Evolutionary conservation across 108 stramenopile species (phyloP).

Genomic region (Cyclotella baltica): DNA sequence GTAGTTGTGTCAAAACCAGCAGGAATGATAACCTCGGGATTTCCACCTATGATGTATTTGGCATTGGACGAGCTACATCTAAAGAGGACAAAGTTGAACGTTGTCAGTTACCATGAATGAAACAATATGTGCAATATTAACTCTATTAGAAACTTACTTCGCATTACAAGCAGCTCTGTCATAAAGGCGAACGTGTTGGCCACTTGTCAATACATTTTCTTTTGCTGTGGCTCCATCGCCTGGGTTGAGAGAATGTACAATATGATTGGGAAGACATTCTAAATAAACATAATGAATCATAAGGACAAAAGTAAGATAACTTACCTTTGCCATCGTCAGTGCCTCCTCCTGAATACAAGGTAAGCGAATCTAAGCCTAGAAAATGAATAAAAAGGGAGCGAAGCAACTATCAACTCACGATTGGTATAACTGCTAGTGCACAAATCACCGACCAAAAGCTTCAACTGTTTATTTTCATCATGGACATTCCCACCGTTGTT

Average conservation of each 20-base stretch:
- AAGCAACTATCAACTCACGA: conserved; percentile 20
- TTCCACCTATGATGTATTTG: conserved; percentile 24
- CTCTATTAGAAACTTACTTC: conserved; percentile 2
- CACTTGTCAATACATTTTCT: conserved; percentile 2
- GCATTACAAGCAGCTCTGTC: conserved; percentile 16
- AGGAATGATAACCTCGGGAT: conserved; percentile 31
- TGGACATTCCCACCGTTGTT: conserved; percentile 7
- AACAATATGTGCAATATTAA: too few species aligned
- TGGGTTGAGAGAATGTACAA: conserved; percentile 3
- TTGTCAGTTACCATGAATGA: too few species aligned
- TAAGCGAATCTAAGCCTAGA: too few species aligned
- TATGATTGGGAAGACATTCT: too few species aligned
- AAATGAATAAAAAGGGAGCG: conserved; percentile 8
- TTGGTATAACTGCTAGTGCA: conserved; percentile 27
- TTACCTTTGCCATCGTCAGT: too few species aligned
- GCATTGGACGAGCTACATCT: not conserved
- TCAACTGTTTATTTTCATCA: conserved; percentile 12
- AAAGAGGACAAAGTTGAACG: too few species aligned
- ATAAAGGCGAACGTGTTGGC: not conserved
- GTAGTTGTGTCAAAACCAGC: conserved; percentile 21
- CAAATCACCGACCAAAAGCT: conserved; percentile 20
- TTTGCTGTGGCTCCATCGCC: conserved; percentile 41
- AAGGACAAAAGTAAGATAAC: too few species aligned
- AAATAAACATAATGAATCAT: too few species aligned
- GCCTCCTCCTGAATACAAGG: too few species aligned